Evolutionary conservation across 306 rosid genomes (phyloP).

Genomic region (Canavalia gladiata): DNA sequence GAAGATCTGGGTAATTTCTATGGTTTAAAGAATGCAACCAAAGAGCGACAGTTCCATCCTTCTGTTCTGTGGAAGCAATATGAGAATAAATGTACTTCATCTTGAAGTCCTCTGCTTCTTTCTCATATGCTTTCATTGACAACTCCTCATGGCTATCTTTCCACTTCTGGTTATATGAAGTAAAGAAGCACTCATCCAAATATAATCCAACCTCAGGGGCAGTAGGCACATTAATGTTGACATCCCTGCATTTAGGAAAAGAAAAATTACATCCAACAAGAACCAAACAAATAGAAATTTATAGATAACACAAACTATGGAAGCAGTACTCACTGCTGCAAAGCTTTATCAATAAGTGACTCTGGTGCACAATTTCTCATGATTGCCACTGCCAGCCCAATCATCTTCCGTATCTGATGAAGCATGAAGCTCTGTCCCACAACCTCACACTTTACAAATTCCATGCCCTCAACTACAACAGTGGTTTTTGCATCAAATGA

Average conservation of each 20-base stretch:
- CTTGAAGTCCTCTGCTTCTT: conserved; percentile 85
- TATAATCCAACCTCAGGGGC: conserved; percentile 98
- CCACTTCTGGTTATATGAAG: conserved; percentile 95
- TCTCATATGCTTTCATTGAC: conserved; percentile 77
- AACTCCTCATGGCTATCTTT: conserved; percentile 88
- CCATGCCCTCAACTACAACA: conserved; percentile 71
- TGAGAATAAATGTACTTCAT: conserved; percentile 86
- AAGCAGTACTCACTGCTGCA: conserved; percentile 72
- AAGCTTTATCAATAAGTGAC: conserved; percentile 74
- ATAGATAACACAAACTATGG: conserved; percentile 23
- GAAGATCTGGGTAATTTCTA: conserved; percentile 85
- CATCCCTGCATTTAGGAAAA: conserved; percentile 63
- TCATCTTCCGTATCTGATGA: conserved; percentile 95
- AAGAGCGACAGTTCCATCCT: conserved; percentile 86
- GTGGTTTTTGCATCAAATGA: conserved; percentile 69
- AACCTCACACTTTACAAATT: conserved; percentile 88
- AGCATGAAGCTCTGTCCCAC: conserved; percentile 99
- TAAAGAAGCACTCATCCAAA: conserved; percentile 87
- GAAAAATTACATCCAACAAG: conserved; percentile 19
- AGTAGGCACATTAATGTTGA: conserved; percentile 85
- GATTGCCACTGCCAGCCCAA: conserved; percentile 91
- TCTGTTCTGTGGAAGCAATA: conserved; percentile 76
- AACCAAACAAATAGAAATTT: conserved; percentile 35
- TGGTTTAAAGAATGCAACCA: conserved; percentile 97
- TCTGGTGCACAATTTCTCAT: conserved; percentile 85